Evolutionary conservation across 177 flowering plant genomes (phyloP), one percentile per base, ranked within the genome.

Genomic region (Vitis hybrid): DNA sequence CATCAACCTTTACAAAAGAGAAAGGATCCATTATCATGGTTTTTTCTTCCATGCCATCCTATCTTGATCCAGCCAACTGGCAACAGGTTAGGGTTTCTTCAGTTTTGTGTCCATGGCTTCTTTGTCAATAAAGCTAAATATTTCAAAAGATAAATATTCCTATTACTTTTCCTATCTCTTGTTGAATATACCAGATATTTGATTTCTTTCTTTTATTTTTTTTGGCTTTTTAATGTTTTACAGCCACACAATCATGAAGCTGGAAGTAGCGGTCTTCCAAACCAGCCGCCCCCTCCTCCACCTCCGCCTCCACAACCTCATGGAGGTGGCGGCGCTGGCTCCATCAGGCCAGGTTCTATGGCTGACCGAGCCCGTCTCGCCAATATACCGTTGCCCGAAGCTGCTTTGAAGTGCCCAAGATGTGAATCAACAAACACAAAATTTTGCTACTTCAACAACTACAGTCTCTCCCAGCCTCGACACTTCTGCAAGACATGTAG

Each of bases 381-480:
- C 1, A 85, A 85, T 78, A 49, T 83, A 6, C 86, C 84, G 1
- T 66, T 85, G 76, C 90, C 88, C 1, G 90, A 85, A 48, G 13
- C 79, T 1, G 82, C 89, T 8, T 70, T 84, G 12, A 84, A 84
- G 56, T 87, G 91, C 69, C 91, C 91, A 15, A 65, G 90, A 40
- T 87, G 90, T 57, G 88, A 87, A 18, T 86, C 90, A 0, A 76
- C 80, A 11, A 85, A 85, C 83, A 86, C 90, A 0, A 86, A 86
- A 66, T 86, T 86, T 50, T 86, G 89, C 75, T 86, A 86, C 80
- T 86, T 82, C 82, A 86, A 87, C 78, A 87, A 87, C 78, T 87
- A 87, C 81, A 87, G 85, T 67, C 85, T 85, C 52, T 21, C 90
- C 0, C 90, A 86, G 81, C 90, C 90, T 3, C 84, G 90, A 27